phyloP scores from a whole-genome alignment of 2,329 filamentous ascomycete species.

The Paracorniculantispora psalliotae region DNA sequence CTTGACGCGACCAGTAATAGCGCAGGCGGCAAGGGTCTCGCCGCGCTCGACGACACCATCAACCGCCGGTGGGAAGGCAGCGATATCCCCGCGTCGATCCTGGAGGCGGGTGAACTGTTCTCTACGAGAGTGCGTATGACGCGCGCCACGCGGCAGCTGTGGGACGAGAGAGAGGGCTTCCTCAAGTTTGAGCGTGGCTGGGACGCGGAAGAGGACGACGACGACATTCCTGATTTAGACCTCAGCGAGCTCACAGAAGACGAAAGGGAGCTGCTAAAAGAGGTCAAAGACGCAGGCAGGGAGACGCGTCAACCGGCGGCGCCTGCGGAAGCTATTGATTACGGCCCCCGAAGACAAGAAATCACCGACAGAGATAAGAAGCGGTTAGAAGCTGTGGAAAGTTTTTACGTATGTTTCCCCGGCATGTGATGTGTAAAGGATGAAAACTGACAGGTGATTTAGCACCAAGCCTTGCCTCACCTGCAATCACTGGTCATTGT shows the following conservation, averaged over 20 bases:
- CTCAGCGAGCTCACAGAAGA: conserved; percentile 39
- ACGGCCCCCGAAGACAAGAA: conserved; percentile 43
- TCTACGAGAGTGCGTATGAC: conserved; percentile 87
- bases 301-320: conserved; percentile 27
- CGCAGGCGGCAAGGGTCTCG: conserved; percentile 81
- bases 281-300: conserved; percentile 29
- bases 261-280: conserved; percentile 38
- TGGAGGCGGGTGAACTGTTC: conserved; percentile 91
- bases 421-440: not conserved
- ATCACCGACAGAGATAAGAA: conserved; percentile 53
- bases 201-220: conserved; percentile 45
- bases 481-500: conserved; percentile 92
- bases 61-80: conserved; percentile 89
- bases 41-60: conserved; percentile 76
- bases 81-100: conserved; percentile 87
- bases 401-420: conserved; percentile 68
- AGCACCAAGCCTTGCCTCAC: conserved; percentile 74
- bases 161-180: conserved; percentile 88
- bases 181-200: conserved; percentile 91
- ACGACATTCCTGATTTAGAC: conserved; percentile 44
- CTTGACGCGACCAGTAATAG: conserved; percentile 84
- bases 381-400: conserved; percentile 69
- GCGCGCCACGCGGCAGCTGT: conserved; percentile 83
- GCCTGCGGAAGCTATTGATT: conserved; percentile 27
- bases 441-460: conserved; percentile 4